phyloP scores from a whole-genome alignment of 2,329 filamentous ascomycete genomes.

The Thyridium curvatum region DNA sequence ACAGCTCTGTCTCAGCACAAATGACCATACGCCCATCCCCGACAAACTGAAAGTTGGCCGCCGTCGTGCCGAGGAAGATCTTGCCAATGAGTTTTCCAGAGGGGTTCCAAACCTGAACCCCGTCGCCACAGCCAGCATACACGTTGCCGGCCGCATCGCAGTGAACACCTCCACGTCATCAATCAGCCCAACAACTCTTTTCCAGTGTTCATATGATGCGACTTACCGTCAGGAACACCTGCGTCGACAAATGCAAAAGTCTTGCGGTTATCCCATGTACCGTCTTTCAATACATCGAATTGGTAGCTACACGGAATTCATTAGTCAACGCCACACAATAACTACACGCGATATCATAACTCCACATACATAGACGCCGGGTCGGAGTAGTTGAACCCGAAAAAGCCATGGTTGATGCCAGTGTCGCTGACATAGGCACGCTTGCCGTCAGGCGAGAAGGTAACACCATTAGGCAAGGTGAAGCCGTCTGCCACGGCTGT shows the following conservation, averaged over 20 bases:
- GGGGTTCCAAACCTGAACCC: constrained; percentile 42
- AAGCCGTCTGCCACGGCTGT: constrained; percentile 53
- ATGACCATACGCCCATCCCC: constrained; percentile 33
- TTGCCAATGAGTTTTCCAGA: constrained; percentile 47
- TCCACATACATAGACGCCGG: constrained; percentile 40
- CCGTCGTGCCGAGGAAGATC: constrained; percentile 41
- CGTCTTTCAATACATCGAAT: constrained; percentile 36
- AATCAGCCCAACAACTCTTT: constrained; percentile 17
- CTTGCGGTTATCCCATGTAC: constrained; percentile 39
- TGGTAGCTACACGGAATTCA: constrained; percentile 28
- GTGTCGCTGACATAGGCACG: constrained; percentile 52
- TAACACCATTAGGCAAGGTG: constrained; percentile 47
- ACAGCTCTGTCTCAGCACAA: constrained; percentile 32
- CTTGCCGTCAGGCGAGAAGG: constrained; percentile 47
- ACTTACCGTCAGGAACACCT: constrained; percentile 51
- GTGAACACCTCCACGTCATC: constrained; percentile 48
- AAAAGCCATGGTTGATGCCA: constrained; percentile 34
- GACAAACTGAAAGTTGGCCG: constrained; percentile 45
- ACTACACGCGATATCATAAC: not conserved
- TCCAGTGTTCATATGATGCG: constrained; percentile 12
- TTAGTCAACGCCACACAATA: too few species aligned
- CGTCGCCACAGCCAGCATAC: constrained; percentile 44
- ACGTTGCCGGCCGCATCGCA: constrained; percentile 49
- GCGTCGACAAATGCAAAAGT: constrained; percentile 50
- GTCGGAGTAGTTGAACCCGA: constrained; percentile 30